These are phyloP conservation scores for Endothia cerciana DNA, from an alignment of 2,329 filamentous ascomycete species.

Conservation along the genomic window DNA sequence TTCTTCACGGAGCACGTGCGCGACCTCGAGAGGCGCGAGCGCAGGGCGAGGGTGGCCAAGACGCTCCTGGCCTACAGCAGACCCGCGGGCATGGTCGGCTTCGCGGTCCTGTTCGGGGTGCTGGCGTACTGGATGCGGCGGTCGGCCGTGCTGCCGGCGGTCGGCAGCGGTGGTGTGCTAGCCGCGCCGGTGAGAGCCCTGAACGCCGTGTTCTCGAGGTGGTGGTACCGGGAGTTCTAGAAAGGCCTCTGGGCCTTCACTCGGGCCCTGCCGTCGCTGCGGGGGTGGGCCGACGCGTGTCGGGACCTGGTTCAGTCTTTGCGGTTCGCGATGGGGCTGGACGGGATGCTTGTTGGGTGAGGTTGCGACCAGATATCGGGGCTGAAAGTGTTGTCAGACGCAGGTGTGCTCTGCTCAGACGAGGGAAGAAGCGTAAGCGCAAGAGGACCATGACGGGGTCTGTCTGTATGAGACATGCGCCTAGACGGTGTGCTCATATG, in stretches of 20 bases:
- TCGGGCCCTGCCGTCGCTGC: not conserved
- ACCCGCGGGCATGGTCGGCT: constrained; percentile 63
- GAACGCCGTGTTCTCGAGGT: constrained; percentile 32
- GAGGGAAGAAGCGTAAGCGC: not conserved
- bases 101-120: constrained; percentile 69
- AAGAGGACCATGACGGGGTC: no score
- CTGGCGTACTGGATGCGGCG: constrained; percentile 70
- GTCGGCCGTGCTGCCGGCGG: constrained; percentile 33
- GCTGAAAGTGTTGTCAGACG: not conserved
- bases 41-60: constrained; percentile 52
- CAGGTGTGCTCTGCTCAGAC: not conserved
- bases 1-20: constrained; percentile 73
- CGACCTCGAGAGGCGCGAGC: constrained; percentile 71
- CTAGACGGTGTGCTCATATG: not conserved
- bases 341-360: not conserved
- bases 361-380: not conserved
- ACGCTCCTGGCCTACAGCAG: constrained; percentile 67
- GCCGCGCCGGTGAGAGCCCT: constrained; percentile 13
- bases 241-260: not conserved
- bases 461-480: no score
- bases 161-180: constrained; percentile 1
- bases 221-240: constrained; percentile 18
- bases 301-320: not conserved
- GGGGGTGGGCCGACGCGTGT: not conserved
- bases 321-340: not conserved